Base-by-base conservation (phyloP, 2,329 filamentous ascomycete species). In the Balansia obtecta region DNA sequence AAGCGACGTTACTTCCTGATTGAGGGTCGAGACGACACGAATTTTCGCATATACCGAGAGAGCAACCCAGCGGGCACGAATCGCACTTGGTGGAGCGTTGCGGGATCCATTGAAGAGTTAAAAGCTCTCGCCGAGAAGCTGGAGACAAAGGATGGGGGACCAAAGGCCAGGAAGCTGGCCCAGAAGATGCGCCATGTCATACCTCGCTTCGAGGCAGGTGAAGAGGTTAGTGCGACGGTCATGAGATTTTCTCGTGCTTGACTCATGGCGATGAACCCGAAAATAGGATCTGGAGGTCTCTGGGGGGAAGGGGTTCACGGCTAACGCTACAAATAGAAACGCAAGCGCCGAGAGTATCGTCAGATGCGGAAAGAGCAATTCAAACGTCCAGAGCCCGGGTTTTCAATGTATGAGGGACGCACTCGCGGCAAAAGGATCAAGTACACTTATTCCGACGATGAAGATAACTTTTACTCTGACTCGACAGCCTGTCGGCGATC, bases 381-480 rank as follows among this genome's bases (percentile, higher is more conserved):
- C 68, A 79, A 85, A 57, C 81, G 89, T 5, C 88, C 89, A 6
- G 90, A 95, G 58, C 84, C 86, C 10, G 89, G 89, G 4, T 94
- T 91, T 63, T 96, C 90, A 1, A 74, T 95, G 52, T 98, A 98
- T 65, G 93, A 98, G 70, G 93, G 93, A 46, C 87, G 93, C 49
- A 98, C 94, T 5, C 82, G 93, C 52, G 93, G 93, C 51, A 97
- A 98, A 73, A 86, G 91, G 54, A 86, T 95, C 70, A 94, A 90
- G 67, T 98, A 98, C 63, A 98, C 88, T 0, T 98, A 87, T 63
- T 94, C 89, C 0, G 90, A 96, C 48, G 88, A 94, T 22, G 88
- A 94, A 57, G 84, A 84, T 37, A 80, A 83, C 15, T 80, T 81
- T 48, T 77, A 74, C 50, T 79, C 79, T n/a, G 79, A 83, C 61